These are phyloP conservation scores for Yamadazyma phyllophila DNA, from an alignment of 805 yeast genomes.

Conservation along the genomic window DNA sequence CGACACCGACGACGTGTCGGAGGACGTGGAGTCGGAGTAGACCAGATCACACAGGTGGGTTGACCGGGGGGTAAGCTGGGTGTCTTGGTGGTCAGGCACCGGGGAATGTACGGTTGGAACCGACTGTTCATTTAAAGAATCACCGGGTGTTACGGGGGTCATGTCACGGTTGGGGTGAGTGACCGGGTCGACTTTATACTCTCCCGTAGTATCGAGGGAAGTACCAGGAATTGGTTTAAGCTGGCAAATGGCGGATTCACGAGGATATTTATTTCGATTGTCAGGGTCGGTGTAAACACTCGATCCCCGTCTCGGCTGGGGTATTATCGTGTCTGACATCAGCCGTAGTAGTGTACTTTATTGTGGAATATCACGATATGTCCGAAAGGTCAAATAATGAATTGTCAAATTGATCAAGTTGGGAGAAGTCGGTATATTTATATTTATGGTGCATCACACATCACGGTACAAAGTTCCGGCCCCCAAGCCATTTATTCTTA, in stretches of 20 bases:
- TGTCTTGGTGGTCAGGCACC: too few relatives aligned
- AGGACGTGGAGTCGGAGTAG: neutral
- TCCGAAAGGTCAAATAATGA: neutral
- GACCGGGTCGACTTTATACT: neutral
- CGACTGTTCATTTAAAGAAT: too few relatives aligned
- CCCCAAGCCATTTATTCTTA: neutral
- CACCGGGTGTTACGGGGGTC: neutral
- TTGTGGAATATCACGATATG: neutral
- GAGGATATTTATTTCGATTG: neutral
- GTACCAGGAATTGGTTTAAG: too few relatives aligned
- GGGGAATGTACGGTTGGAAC: too few relatives aligned
- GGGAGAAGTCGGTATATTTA: neutral
- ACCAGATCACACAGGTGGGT: neutral
- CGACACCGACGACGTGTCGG: neutral
- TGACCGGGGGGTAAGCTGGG: too few relatives aligned
- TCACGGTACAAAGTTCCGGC: neutral
- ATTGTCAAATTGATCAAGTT: neutral
- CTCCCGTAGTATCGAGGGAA: neutral
- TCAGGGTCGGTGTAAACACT: neutral
- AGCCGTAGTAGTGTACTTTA: neutral
- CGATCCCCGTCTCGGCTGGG: neutral
- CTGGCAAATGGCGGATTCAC: too few relatives aligned
- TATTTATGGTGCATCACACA: neutral
- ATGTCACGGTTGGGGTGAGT: neutral
- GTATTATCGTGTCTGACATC: neutral